Percentiles rank a stretch among this genome's conserved stretches.
These are phyloP conservation scores for Pseudomonodictys pantanalensis DNA, from an alignment of 495 filamentous ascomycete genomes.

Conservation along the genomic window DNA sequence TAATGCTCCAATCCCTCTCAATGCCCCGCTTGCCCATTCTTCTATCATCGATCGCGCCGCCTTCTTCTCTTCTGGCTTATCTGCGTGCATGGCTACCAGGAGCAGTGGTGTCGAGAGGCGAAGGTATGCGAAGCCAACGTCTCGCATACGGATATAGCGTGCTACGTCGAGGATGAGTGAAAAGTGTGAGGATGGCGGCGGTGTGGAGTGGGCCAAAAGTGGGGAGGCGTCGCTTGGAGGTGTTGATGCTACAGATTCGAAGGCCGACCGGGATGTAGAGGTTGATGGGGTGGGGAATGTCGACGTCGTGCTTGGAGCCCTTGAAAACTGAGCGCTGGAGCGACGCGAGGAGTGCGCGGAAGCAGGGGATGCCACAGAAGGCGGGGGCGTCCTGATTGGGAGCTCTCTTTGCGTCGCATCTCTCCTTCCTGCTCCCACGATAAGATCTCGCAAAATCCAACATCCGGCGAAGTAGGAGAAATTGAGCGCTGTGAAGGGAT, in stretches of 20 bases:
- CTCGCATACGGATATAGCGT: background rate
- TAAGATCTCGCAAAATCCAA: background rate
- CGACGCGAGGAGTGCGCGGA: too few relatives aligned
- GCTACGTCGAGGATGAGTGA: slow-evolving; percentile 2
- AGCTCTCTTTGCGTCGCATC: too few relatives aligned
- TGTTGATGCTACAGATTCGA: too few relatives aligned
- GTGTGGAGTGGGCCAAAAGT: background rate
- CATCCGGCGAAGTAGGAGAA: background rate
- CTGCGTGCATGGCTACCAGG: slow-evolving; percentile 12
- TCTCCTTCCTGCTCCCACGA: too few relatives aligned
- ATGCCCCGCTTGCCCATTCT: slow-evolving; percentile 13
- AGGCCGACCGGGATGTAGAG: too few relatives aligned
- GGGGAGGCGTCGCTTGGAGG: background rate
- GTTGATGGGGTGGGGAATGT: too few relatives aligned
- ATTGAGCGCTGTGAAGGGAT: background rate
- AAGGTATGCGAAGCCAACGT: slow-evolving; percentile 22
- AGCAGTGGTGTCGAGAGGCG: slow-evolving; percentile 15
- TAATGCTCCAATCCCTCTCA: slow-evolving; percentile 15
- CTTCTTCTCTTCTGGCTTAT: background rate
- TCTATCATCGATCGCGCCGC: background rate
- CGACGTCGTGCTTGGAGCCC: too few relatives aligned
- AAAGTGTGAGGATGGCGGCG: background rate
- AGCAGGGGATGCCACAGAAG: too few relatives aligned
- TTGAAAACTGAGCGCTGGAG: too few relatives aligned
- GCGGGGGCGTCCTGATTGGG: too few relatives aligned